These are phyloP conservation scores for Podospora appendiculata DNA, from an alignment of 495 filamentous ascomycete genomes.

Conservation along the genomic window DNA sequence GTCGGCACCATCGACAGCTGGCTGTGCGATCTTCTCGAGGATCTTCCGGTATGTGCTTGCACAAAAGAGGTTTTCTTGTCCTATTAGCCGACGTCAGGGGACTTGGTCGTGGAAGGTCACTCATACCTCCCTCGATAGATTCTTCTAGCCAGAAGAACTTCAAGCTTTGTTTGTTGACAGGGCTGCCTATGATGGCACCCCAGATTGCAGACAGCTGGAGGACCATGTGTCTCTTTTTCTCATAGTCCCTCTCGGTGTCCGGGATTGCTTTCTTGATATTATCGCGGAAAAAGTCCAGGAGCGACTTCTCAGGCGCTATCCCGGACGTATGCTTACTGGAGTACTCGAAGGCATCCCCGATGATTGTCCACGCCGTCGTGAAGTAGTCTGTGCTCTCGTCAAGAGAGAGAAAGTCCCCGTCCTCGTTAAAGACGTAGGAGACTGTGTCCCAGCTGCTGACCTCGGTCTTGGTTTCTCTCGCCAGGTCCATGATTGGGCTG, in stretches of 20 bases:
- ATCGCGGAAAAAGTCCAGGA: constrained; percentile 69
- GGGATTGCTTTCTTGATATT: constrained; percentile 47
- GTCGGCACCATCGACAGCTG: constrained; percentile 53
- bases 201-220: constrained; percentile 66
- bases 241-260: constrained; percentile 34
- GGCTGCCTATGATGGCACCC: constrained; percentile 83
- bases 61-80: constrained; percentile 76
- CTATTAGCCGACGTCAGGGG: background rate
- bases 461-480: constrained; percentile 55
- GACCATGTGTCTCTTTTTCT: constrained; percentile 44
- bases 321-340: constrained; percentile 58
- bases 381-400: constrained; percentile 46
- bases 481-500: constrained; percentile 80
- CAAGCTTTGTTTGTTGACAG: constrained; percentile 69
- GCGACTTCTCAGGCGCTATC: constrained; percentile 59
- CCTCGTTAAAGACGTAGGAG: constrained; percentile 52
- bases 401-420: constrained; percentile 50
- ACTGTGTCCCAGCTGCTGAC: constrained; percentile 51
- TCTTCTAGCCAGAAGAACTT: constrained; percentile 96
- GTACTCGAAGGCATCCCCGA: constrained; percentile 70
- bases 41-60: constrained; percentile 79
- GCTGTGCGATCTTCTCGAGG: constrained; percentile 56
- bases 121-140: constrained; percentile 78
- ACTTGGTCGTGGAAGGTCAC: background rate
- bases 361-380: constrained; percentile 67